Percentiles rank a stretch among this genome's conserved stretches.
These are phyloP conservation scores for Pythium dissimile DNA, from an alignment of 352 stramenopile species.

Conservation along the genomic window DNA sequence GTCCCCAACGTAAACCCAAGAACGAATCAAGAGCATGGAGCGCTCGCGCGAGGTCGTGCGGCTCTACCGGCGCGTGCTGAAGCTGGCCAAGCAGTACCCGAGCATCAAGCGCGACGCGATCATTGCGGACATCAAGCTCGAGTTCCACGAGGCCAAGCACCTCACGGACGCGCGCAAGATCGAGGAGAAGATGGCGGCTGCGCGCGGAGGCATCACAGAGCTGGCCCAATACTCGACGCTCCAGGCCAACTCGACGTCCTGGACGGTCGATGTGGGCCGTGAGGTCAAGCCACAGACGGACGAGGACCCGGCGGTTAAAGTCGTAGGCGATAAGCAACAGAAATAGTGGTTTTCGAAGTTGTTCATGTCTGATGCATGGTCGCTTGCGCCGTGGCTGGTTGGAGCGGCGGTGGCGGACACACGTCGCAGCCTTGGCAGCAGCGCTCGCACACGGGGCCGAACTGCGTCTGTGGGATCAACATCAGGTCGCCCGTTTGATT, in stretches of 20 bases:
- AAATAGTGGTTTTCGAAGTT: not conserved
- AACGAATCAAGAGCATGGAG: not conserved
- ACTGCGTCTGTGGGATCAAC: slow-evolving; percentile 74
- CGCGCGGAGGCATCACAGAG: slow-evolving; percentile 68
- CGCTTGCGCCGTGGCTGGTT: too few relatives aligned
- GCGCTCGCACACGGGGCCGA: slow-evolving; percentile 63
- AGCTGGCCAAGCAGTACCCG: slow-evolving; percentile 79
- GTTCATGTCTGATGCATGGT: too few relatives aligned
- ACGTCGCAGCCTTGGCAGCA: slow-evolving; percentile 58
- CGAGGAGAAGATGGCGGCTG: slow-evolving; percentile 60
- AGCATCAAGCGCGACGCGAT: slow-evolving; percentile 84
- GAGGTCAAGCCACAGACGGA: slow-evolving; percentile 19
- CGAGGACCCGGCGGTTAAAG: slow-evolving; percentile 27
- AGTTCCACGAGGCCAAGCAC: slow-evolving; percentile 78
- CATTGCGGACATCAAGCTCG: slow-evolving; percentile 77
- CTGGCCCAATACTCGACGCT: slow-evolving; percentile 75
- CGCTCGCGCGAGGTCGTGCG: slow-evolving; percentile 58
- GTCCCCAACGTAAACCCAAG: not conserved
- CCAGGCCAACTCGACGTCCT: slow-evolving; percentile 48
- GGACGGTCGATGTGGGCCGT: slow-evolving; percentile 70
- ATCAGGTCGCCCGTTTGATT: slow-evolving; percentile 69
- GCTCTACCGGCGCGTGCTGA: slow-evolving; percentile 80
- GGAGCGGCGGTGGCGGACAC: slow-evolving; percentile 38
- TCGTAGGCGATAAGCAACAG: slow-evolving; percentile 35
- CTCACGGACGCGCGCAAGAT: slow-evolving; percentile 60